A percentile compares a stretch with the other conserved stretches of the same genome.
Conservation (phyloP, 2,329 filamentous ascomycete genomes). For the Sclerotinia spermophila region DNA sequence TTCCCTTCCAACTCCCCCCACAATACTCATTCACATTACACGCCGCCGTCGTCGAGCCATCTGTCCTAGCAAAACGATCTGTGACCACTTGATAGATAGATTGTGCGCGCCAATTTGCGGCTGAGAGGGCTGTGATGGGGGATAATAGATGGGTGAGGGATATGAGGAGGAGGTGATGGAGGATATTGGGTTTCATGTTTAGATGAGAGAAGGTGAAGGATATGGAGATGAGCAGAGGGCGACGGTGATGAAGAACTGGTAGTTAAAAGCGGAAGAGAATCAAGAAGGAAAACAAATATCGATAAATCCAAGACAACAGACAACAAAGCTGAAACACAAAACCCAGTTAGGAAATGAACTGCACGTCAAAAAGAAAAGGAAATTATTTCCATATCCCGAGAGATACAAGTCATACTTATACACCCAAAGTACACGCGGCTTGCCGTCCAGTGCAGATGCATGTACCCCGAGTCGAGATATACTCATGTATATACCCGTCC, state of each 20-base stretch:
- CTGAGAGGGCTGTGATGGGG: slow-evolving; percentile 21
- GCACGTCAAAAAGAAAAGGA: background rate
- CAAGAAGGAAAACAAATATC: background rate
- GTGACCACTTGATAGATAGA: slow-evolving; percentile 47
- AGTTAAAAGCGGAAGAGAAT: background rate
- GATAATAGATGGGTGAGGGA: background rate
- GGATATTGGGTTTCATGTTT: background rate
- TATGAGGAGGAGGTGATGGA: background rate
- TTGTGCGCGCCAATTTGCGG: slow-evolving; percentile 40
- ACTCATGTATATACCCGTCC: background rate
- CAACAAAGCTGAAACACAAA: too few species aligned
- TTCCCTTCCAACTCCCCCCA: slow-evolving; percentile 44
- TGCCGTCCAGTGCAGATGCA: background rate
- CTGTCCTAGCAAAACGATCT: slow-evolving; percentile 37
- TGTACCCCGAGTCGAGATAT: background rate
- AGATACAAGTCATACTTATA: background rate
- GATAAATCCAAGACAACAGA: background rate
- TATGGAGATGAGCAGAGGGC: too few species aligned
- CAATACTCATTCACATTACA: slow-evolving; percentile 42
- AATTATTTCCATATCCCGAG: background rate
- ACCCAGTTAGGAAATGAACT: background rate
- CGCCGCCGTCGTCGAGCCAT: slow-evolving; percentile 35
- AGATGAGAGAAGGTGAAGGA: background rate
- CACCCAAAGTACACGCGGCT: too few species aligned
- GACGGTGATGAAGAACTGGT: too few species aligned